phyloP scores from a whole-genome alignment of 2,329 filamentous ascomycete genomes.

The Grosmannia huntii region DNA sequence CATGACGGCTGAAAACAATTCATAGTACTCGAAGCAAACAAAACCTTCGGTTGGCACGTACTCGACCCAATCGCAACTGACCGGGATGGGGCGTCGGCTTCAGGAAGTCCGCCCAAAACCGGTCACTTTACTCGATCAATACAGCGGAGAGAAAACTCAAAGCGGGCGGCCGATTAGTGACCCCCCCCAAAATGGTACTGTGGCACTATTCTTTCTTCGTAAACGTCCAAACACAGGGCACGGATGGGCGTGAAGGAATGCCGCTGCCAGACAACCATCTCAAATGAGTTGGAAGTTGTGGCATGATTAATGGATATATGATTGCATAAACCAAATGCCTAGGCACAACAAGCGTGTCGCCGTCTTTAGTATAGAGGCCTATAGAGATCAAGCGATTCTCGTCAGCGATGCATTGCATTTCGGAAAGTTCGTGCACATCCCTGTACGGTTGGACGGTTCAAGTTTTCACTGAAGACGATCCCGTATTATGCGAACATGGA shows the following conservation, averaged over 20 bases:
- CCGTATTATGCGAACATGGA: too few relatives aligned
- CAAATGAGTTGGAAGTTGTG: background rate
- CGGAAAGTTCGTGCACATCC: too few relatives aligned
- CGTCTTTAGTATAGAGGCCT: background rate
- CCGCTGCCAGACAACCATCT: background rate
- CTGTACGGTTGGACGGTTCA: background rate
- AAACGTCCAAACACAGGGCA: background rate
- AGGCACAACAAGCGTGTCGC: background rate
- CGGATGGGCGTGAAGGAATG: background rate
- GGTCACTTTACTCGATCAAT: slow-evolving; percentile 23
- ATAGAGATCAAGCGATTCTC: background rate
- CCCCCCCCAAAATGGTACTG: slow-evolving; percentile 26
- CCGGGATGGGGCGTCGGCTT: slow-evolving; percentile 28
- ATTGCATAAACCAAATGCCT: background rate
- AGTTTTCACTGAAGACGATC: background rate
- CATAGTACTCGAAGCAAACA: background rate
- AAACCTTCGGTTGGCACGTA: background rate
- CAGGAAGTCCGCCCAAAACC: slow-evolving; percentile 27
- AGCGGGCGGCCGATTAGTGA: slow-evolving; percentile 13
- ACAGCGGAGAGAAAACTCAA: slow-evolving; percentile 10
- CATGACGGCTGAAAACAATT: background rate
- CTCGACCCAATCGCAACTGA: slow-evolving; percentile 21
- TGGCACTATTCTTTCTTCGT: slow-evolving; percentile 11
- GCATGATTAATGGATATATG: background rate
- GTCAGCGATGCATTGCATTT: background rate